phyloP scores from a whole-genome alignment of 495 filamentous ascomycete species.

The Hypomontagnella submonticulosa region DNA sequence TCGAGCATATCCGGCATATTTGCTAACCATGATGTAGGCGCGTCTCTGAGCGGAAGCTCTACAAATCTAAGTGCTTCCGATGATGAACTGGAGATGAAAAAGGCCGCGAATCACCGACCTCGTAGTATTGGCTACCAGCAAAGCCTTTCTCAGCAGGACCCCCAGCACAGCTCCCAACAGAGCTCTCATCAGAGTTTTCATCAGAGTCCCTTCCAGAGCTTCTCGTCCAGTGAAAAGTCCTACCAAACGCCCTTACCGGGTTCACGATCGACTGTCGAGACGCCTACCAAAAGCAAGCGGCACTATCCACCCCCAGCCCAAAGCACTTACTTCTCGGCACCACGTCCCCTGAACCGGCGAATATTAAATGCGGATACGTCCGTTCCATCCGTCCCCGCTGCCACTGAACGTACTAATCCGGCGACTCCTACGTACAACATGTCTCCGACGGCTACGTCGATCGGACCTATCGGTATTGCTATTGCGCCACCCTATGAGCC shows the following conservation, averaged over 20 bases:
- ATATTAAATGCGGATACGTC: slow-evolving; percentile 15
- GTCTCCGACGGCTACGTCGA: slow-evolving; percentile 33
- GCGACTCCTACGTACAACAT: slow-evolving; percentile 13
- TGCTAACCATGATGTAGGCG: slow-evolving; percentile 24
- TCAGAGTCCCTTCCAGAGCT: slow-evolving; percentile 1
- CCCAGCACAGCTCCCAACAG: too few species aligned
- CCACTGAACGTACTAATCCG: slow-evolving; percentile 14
- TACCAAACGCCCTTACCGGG: slow-evolving; percentile 16
- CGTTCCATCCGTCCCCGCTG: slow-evolving; percentile 3
- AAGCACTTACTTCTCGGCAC: slow-evolving; percentile 46
- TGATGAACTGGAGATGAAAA: slow-evolving; percentile 35
- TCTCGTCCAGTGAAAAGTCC: slow-evolving; percentile 21
- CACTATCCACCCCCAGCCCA: slow-evolving; percentile 43
- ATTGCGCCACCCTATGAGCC: slow-evolving; percentile 38
- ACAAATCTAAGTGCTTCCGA: slow-evolving; percentile 29
- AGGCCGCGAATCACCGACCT: slow-evolving; percentile 16
- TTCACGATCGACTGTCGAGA: slow-evolving; percentile 31
- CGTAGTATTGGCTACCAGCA: slow-evolving; percentile 16
- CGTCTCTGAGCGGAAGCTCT: slow-evolving; percentile 17
- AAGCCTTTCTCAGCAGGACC: slow-evolving; percentile 23
- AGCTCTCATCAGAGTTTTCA: too few species aligned
- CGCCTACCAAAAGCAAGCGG: slow-evolving; percentile 28
- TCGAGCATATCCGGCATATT: neutral
- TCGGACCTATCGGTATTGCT: slow-evolving; percentile 44
- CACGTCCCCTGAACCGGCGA: slow-evolving; percentile 38